Evolutionary conservation across 208 protist genomes (phyloP), one percentile per base, ranked within the genome.

Genomic region (Endotrypanum monterogeii): DNA sequence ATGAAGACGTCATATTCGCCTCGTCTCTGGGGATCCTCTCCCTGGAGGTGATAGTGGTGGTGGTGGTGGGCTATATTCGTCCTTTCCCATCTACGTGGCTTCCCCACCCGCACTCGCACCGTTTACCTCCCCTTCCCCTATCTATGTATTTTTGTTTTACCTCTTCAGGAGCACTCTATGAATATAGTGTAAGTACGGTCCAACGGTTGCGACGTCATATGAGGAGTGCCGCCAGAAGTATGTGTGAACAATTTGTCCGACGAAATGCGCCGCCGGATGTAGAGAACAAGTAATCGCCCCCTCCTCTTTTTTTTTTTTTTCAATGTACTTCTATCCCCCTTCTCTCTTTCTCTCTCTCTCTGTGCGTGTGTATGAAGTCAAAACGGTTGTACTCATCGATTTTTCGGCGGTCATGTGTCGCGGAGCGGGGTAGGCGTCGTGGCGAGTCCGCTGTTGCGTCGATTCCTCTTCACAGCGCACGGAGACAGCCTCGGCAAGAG

Each of bases 1-100:
- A 23, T 7, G 63, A 68, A 54, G 63, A 48, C 28, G 63, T 16
- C 41, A 68, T 68, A 39, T 28, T 46, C 60, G 37, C 8, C n/a
- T n/a, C 32, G 32, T 51, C 8, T 51, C 9, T 51, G 61, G 4
- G 61, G n/a, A n/a, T n/a, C 54, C 54, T 57, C 54, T 57, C 54
- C n/a, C 54, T 57, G 12, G 5, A 14, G 44, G 44, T 48, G 44
- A 11, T 48, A 11, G 44, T 48, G 44, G 44, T 48, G 44, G 44
- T 48, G 44, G 44, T 11, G 44, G 44, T 11, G 44, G 44, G 60
- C 20, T 3, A 30, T 9, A 25, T 9, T 25, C 39, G n/a, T 25
- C 44, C 44, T 48, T 32, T 12, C 25, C 6, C 35, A 16, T 65
- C 30, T 32, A 39, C 12, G 16, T 62, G 1, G 3, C 28, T 25